A percentile compares a stretch with the other conserved stretches of the same genome.
phyloP scores from a whole-genome alignment of 345 rosid genomes.

The Acer campestre region DNA sequence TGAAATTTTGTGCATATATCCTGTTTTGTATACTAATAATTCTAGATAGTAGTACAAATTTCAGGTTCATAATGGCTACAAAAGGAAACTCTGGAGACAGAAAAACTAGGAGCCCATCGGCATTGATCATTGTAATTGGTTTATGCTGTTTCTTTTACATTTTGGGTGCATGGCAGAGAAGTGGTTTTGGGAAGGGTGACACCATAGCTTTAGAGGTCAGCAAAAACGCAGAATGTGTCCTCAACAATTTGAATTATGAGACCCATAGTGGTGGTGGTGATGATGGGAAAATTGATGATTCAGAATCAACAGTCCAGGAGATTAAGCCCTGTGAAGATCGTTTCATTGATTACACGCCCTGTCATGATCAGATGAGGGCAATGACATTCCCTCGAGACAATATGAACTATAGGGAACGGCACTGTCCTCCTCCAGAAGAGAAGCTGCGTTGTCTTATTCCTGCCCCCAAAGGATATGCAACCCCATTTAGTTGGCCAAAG shows the following conservation, averaged over 20 bases:
- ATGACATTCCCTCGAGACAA: constrained; percentile 62
- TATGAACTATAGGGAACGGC: constrained; percentile 69
- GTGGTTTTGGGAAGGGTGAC: constrained; percentile 72
- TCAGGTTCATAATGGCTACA: constrained; percentile 35
- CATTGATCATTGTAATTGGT: constrained; percentile 49
- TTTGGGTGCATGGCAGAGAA: constrained; percentile 76
- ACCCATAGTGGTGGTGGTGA: constrained; percentile 46
- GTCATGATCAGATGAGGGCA: constrained; percentile 66
- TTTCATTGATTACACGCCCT: constrained; percentile 65
- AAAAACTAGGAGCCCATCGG: constrained; percentile 45
- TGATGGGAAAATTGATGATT: constrained; percentile 23
- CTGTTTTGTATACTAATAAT: background rate
- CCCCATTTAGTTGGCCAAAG: constrained; percentile 76
- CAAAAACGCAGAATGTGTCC: constrained; percentile 50
- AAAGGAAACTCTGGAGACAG: constrained; percentile 35
- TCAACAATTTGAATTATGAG: constrained; percentile 51
- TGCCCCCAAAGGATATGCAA: constrained; percentile 64
- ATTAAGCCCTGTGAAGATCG: constrained; percentile 50
- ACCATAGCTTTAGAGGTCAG: constrained; percentile 53
- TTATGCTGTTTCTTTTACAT: constrained; percentile 63
- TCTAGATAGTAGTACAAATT: background rate
- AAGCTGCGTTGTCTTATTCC: constrained; percentile 64
- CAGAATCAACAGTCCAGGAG: constrained; percentile 23
- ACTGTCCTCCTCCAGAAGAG: constrained; percentile 57
- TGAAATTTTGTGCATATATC: background rate